phyloP scores from a whole-genome alignment of 441 rosid species.

The Arabidopsis lyrata region DNA sequence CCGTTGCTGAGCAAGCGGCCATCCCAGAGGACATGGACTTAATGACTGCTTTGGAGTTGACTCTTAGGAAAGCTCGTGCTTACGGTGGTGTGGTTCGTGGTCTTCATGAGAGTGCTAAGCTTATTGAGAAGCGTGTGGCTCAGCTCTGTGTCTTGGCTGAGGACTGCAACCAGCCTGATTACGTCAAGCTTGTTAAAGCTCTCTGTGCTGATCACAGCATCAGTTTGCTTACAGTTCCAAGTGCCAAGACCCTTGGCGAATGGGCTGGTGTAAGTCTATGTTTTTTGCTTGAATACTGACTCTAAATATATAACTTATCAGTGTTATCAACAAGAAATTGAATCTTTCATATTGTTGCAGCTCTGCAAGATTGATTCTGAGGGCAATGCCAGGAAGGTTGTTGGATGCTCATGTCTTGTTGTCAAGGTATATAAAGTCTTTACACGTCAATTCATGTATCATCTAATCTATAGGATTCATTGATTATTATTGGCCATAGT shows the following conservation, averaged over 20 bases:
- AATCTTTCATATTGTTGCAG: constrained; percentile 36
- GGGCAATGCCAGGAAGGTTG: constrained; percentile 61
- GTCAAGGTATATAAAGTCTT: constrained; percentile 44
- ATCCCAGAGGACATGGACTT: constrained; percentile 80
- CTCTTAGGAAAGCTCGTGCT: constrained; percentile 77
- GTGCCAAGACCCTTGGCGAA: constrained; percentile 91
- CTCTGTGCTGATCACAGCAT: constrained; percentile 85
- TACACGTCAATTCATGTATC: neutral
- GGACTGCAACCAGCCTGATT: constrained; percentile 92
- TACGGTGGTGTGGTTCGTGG: constrained; percentile 90
- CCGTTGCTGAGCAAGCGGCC: constrained; percentile 60
- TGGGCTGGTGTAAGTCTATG: constrained; percentile 93
- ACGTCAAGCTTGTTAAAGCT: constrained; percentile 85
- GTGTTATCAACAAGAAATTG: neutral
- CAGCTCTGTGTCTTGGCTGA: constrained; percentile 88
- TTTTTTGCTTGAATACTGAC: neutral
- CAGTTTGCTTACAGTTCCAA: constrained; percentile 70
- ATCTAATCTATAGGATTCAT: neutral
- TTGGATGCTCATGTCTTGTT: constrained; percentile 59
- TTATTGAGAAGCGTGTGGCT: constrained; percentile 82
- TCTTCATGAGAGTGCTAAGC: constrained; percentile 84
- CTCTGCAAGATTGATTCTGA: constrained; percentile 58
- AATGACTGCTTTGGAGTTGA: constrained; percentile 77
- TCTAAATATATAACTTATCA: neutral
- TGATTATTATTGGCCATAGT: neutral